Base-by-base conservation (phyloP, 2,329 filamentous ascomycete genomes). In the Pseudogymnoascus sp. region DNA sequence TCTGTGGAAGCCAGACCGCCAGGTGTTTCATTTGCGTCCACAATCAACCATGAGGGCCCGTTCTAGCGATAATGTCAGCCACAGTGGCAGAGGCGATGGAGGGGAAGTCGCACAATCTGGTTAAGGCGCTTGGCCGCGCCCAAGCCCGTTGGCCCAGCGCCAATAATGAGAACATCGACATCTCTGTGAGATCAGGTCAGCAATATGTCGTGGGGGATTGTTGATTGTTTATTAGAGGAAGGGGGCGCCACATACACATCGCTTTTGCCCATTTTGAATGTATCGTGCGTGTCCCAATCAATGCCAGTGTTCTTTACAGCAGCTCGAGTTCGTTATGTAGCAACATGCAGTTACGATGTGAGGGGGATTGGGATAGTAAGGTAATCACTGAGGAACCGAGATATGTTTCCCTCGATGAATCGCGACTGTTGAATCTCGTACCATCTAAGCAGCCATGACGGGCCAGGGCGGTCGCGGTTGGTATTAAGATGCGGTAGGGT, bases 91-190 rank as follows among this genome's bases (percentile, higher is more conserved):
- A 43, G 30, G 59, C 28, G 39, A 33, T n/a, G 39, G 60, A 11
- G 64, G 47, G n/a, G 47, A 53, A 33, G 28, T 61, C 60, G 66
- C 62, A 97, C 94, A 73, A 97, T 87, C 78, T 99, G 94, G 78
- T 97, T 89, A 68, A 99, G 85, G 75, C 94, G 90, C 83, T 99
- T 99, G 71, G 94, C 94, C 75, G 94, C 94, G 82, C 94, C 94
- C 70, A 97, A 85, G 78, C 94, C 94, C 73, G 94, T 97, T 71
- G 94, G 94, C 74, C 94, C 94, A 78, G 93, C 93, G 74, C 94
- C 94, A 80, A 97, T 97, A 77, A 99, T 87, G 74, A 99, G 90
- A 69, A 99, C 89, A 78, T 99, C 94, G 75, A 97, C 91, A 72
- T 91, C 87, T 76, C 91, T 76, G 12, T 58, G 60, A 70, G 30